phyloP scores from a whole-genome alignment of 2,329 filamentous ascomycete genomes.

The Ramularia collo-cygni region DNA sequence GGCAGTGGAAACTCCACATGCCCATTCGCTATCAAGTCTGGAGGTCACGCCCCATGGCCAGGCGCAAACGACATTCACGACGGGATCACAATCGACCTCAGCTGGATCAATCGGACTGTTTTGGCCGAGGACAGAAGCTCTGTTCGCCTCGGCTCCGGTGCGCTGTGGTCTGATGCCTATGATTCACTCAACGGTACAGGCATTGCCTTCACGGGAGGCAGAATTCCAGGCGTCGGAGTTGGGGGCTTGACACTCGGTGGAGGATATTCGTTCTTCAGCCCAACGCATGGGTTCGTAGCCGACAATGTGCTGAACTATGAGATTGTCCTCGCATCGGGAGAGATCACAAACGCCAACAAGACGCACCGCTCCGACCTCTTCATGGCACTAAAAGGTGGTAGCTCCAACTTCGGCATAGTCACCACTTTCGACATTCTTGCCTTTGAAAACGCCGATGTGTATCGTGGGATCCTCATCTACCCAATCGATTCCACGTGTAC shows the following conservation, averaged over 20 bases:
- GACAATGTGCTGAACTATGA: constrained; percentile 25
- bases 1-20: too few relatives aligned
- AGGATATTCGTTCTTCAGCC: constrained; percentile 24
- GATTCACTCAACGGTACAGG: constrained; percentile 8
- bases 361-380: constrained; percentile 18
- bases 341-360: constrained; percentile 16
- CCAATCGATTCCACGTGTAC: too few relatives aligned
- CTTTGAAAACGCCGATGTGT: too few relatives aligned
- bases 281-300: constrained; percentile 21
- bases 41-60: not conserved
- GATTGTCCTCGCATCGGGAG: constrained; percentile 21
- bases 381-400: constrained; percentile 19
- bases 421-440: constrained; percentile 19
- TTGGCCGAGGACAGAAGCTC: constrained; percentile 10
- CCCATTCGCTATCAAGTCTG: not conserved
- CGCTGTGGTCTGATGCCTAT: constrained; percentile 14
- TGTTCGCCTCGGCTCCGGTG: constrained; percentile 2
- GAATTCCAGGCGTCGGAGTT: constrained; percentile 21
- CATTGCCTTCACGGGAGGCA: constrained; percentile 17
- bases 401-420: constrained; percentile 22
- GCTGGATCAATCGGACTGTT: constrained; percentile 32
- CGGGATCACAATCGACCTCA: constrained; percentile 39
- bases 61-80: constrained; percentile 10
- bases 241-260: constrained; percentile 25
- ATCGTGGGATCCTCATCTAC: too few relatives aligned